Percentiles rank a stretch among this genome's conserved stretches.
These are phyloP conservation scores for Carnegiea gigantea DNA, from an alignment of 179 eudicot species.

Conservation along the genomic window DNA sequence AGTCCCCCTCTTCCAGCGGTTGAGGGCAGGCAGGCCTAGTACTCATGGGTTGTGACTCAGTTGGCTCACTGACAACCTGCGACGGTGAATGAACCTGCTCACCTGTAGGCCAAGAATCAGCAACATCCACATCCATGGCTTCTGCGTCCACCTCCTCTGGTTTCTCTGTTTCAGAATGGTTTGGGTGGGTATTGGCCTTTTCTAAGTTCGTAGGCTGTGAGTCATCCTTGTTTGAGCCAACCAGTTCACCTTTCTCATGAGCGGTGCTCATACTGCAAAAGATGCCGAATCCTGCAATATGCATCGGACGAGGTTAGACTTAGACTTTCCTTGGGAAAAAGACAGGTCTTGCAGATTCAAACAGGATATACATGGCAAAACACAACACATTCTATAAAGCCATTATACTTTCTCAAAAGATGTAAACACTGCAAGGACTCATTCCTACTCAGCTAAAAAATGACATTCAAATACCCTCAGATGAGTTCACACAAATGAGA, in stretches of 20 bases:
- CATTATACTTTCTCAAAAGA: neutral
- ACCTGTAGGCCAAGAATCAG: too few species aligned
- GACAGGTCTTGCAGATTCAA: neutral
- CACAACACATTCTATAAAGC: neutral
- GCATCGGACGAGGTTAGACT: neutral
- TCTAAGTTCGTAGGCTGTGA: too few species aligned
- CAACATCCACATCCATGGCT: too few species aligned
- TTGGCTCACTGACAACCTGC: too few species aligned
- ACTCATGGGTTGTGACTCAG: too few species aligned
- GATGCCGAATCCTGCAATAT: constrained; percentile 19
- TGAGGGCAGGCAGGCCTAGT: too few species aligned
- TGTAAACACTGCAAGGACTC: neutral
- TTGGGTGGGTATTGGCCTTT: neutral
- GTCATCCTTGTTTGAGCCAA: too few species aligned
- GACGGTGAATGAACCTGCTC: too few species aligned
- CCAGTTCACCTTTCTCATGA: constrained; percentile 29
- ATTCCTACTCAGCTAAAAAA: neutral
- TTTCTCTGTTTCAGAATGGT: neutral
- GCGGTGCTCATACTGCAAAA: constrained; percentile 30
- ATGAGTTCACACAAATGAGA: neutral
- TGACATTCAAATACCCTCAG: neutral
- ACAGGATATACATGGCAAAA: neutral
- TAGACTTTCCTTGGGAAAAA: neutral
- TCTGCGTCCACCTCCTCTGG: too few species aligned
- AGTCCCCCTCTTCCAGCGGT: too few species aligned